These are phyloP conservation scores for Phytophthora pini DNA, from an alignment of 352 stramenopile genomes.

Conservation along the genomic window DNA sequence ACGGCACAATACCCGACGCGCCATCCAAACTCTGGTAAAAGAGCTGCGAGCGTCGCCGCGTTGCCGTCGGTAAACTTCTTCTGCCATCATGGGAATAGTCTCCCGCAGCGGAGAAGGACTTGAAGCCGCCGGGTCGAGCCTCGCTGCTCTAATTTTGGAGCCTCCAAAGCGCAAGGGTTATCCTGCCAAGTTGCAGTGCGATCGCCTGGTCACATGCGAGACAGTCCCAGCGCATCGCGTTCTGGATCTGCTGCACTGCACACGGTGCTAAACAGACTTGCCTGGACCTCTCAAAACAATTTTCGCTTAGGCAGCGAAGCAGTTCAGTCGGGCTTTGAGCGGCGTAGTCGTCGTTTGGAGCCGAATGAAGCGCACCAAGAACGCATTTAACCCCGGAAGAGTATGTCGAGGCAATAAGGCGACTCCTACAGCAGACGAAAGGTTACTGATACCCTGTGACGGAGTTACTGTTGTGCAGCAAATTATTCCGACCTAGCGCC, in stretches of 20 bases:
- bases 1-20: neutral
- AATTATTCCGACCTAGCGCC: constrained; percentile 23
- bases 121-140: too few relatives aligned
- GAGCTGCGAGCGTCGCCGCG: constrained; percentile 12
- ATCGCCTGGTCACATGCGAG: constrained; percentile 31
- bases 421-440: neutral
- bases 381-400: neutral
- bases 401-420: too few relatives aligned
- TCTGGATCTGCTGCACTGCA: constrained; percentile 17
- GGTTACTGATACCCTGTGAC: neutral
- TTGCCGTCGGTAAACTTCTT: constrained; percentile 4
- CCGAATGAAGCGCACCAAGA: neutral
- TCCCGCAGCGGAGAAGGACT: neutral
- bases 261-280: constrained; percentile 18
- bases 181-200: constrained; percentile 18
- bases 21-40: constrained; percentile 5
- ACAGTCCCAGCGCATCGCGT: constrained; percentile 20
- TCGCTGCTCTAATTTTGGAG: too few relatives aligned
- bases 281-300: constrained; percentile 20
- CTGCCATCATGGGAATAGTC: constrained; percentile 28
- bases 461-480: constrained; percentile 11
- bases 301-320: neutral
- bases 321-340: constrained; percentile 16
- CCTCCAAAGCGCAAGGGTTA: constrained; percentile 5
- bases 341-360: neutral